Conservation (phyloP, 1,139 yeast genomes). For the Zygosaccharomyces pseudobailii region DNA sequence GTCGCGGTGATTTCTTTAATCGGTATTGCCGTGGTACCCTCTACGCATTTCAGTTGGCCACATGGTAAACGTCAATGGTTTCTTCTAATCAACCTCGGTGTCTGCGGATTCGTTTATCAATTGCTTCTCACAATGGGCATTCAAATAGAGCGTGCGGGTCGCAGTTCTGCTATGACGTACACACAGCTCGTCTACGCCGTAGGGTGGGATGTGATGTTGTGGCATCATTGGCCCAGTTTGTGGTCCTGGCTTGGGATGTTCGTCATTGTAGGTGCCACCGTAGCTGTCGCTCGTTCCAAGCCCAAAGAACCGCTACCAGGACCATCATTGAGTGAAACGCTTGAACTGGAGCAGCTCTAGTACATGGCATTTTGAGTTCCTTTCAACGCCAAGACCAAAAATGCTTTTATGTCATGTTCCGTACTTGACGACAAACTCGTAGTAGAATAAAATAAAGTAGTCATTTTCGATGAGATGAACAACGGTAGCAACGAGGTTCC, state of each 20-base stretch:
- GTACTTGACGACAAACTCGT: not conserved
- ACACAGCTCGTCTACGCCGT: constrained; percentile 75
- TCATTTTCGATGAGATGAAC: not conserved
- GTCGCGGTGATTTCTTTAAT: constrained; percentile 52
- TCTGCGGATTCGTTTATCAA: constrained; percentile 80
- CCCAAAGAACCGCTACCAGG: constrained; percentile 28
- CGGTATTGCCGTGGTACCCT: constrained; percentile 52
- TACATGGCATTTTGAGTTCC: too few relatives aligned
- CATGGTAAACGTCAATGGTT: constrained; percentile 58
- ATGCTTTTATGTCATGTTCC: not conserved
- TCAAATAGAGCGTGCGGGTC: constrained; percentile 74
- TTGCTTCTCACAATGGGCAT: constrained; percentile 75
- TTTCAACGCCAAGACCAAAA: too few relatives aligned
- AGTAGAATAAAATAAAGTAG: too few relatives aligned
- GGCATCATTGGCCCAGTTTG: constrained; percentile 68
- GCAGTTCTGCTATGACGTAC: constrained; percentile 71
- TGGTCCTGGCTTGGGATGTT: constrained; percentile 66
- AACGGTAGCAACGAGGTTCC: not conserved
- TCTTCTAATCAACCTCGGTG: constrained; percentile 56
- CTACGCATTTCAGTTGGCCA: constrained; percentile 58
- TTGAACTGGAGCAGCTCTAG: constrained; percentile 2
- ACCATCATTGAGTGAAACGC: constrained; percentile 5
- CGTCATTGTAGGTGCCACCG: constrained; percentile 64
- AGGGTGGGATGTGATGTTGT: constrained; percentile 65
- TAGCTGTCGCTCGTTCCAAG: constrained; percentile 52